A percentile compares a stretch with the other conserved stretches of the same genome.
Evolutionary conservation across 139 green algal species (phyloP).

Genomic region (Diplosphaera chodatii): DNA sequence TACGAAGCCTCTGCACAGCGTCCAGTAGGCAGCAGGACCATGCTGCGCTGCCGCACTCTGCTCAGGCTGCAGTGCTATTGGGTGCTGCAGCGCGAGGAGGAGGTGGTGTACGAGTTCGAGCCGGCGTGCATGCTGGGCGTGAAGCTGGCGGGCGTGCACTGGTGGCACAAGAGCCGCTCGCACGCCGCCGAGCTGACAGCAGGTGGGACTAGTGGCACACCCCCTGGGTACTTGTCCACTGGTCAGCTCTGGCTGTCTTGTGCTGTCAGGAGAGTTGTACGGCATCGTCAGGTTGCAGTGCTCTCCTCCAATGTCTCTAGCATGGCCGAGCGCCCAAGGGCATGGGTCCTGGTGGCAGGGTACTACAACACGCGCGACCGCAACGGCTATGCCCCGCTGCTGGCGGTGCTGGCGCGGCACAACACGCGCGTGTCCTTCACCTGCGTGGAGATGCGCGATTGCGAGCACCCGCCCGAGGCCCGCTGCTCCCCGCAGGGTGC

Average conservation of each 20-base stretch:
- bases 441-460: conserved; percentile 98
- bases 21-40: too few relatives aligned
- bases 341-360: too few relatives aligned
- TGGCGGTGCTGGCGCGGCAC: conserved; percentile 52
- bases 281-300: too few relatives aligned
- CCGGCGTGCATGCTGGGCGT: conserved; percentile 57
- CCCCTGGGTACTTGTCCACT: too few relatives aligned
- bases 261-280: too few relatives aligned
- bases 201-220: too few relatives aligned
- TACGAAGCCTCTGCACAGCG: too few relatives aligned
- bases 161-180: conserved; percentile 92
- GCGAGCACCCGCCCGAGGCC: conserved; percentile 88
- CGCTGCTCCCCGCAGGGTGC: conserved; percentile 85
- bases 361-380: conserved; percentile 96
- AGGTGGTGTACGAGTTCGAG: conserved; percentile 64
- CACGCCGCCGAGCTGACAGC: conserved; percentile 96
- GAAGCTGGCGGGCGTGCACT: conserved; percentile 97
- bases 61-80: too few relatives aligned
- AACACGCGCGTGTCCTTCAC: conserved; percentile 88
- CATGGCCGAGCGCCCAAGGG: too few relatives aligned
- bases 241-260: too few relatives aligned
- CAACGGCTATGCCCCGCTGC: conserved; percentile 77
- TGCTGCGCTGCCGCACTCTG: too few relatives aligned
- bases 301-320: too few relatives aligned
- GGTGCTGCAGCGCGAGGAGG: conserved; percentile 40